Evolutionary conservation across 306 rosid genomes (phyloP).

Genomic region (Spatholobus suberectus): DNA sequence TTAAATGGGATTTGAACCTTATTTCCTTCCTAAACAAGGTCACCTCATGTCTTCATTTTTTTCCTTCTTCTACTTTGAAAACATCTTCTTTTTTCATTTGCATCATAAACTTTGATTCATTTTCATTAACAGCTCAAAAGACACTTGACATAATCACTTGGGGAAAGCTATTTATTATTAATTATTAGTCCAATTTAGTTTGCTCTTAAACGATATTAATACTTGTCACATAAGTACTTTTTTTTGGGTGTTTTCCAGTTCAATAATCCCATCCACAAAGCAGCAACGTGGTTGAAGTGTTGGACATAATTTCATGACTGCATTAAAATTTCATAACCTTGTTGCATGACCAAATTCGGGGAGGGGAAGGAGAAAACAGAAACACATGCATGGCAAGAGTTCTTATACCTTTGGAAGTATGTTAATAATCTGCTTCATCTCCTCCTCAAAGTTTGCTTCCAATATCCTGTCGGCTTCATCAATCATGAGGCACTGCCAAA

Average conservation of each 20-base stretch:
- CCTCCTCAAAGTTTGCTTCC: constrained; percentile 96
- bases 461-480: constrained; percentile 99
- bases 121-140: constrained; percentile 12
- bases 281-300: not conserved
- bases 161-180: not conserved
- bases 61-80: not conserved
- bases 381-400: not conserved
- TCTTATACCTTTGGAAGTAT: constrained; percentile 79
- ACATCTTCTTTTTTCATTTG: not conserved
- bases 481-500: constrained; percentile 81
- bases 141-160: not conserved
- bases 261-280: not conserved
- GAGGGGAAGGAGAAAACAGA: not conserved
- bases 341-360: not conserved
- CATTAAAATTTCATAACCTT: not conserved
- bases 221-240: not conserved
- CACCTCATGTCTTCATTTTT: not conserved
- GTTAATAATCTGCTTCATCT: constrained; percentile 87
- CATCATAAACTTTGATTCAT: not conserved
- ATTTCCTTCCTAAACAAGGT: not conserved
- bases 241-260: not conserved
- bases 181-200: constrained; percentile 13
- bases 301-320: constrained; percentile 7
- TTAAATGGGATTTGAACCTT: not conserved
- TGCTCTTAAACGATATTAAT: not conserved